Evolutionary conservation across 176 grass and related monocot species (phyloP).

Genomic region (Lolium rigidum): DNA sequence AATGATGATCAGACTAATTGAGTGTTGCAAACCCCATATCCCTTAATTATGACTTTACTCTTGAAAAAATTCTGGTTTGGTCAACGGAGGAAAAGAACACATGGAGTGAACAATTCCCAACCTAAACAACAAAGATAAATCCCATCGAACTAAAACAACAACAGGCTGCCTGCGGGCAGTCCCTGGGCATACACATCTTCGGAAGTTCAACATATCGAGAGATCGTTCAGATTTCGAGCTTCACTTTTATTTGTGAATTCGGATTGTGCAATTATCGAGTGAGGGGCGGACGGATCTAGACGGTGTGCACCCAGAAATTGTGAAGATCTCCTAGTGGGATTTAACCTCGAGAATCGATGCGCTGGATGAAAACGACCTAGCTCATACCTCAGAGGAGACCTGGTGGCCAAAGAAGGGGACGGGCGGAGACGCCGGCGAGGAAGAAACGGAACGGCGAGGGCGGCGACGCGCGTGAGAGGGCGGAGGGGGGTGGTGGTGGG

Average conservation of each 20-base stretch:
- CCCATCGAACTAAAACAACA: not conserved
- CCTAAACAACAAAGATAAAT: not conserved
- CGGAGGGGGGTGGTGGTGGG: not conserved
- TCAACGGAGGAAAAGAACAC: not conserved
- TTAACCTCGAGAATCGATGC: not conserved
- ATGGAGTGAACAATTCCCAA: not conserved
- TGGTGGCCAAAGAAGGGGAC: not conserved
- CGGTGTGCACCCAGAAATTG: not conserved
- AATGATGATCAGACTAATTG: not conserved
- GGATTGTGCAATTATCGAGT: not conserved
- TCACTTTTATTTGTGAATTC: not conserved
- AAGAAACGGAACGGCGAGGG: not conserved
- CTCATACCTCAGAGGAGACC: conserved; percentile 26
- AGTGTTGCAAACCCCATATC: too few species aligned
- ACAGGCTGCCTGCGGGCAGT: not conserved
- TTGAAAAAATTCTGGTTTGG: not conserved
- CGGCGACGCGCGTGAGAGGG: not conserved
- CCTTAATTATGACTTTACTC: not conserved
- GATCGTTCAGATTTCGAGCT: not conserved
- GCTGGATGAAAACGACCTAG: not conserved
- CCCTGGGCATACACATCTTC: not conserved
- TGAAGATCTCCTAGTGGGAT: not conserved
- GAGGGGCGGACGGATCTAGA: conserved; percentile 23
- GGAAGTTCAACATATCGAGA: not conserved
- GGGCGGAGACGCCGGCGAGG: not conserved